Evolutionary conservation across 305 asterid genomes (phyloP).

Genomic region (Plantago rigida): DNA sequence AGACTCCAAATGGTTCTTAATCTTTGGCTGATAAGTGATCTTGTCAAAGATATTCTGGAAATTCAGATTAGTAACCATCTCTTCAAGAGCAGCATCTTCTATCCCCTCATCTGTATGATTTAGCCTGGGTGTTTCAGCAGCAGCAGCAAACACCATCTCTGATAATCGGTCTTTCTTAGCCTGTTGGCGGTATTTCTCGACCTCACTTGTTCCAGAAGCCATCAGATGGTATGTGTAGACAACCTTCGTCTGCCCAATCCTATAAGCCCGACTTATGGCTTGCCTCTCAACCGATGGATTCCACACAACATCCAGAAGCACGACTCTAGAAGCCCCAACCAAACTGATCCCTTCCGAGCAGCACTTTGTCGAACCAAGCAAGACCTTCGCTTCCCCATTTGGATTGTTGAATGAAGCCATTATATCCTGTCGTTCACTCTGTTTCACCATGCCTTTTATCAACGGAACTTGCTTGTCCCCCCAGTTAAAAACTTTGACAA

Average conservation of each 20-base stretch:
- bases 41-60: background rate
- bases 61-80: background rate
- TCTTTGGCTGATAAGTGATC: background rate
- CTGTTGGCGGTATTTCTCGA: background rate
- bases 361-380: background rate
- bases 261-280: constrained; percentile 1
- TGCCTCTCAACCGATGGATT: background rate
- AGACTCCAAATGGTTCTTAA: too few species aligned
- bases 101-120: background rate
- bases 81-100: background rate
- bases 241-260: constrained; percentile 20
- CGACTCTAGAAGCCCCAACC: constrained; percentile 4
- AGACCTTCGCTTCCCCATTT: background rate
- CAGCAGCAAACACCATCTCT: background rate
- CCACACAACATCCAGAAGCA: constrained; percentile 3
- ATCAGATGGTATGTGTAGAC: constrained; percentile 17
- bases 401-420: background rate
- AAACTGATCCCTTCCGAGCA: background rate
- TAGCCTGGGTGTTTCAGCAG: background rate
- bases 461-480: background rate
- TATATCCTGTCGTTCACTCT: background rate
- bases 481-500: background rate
- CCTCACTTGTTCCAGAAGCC: background rate
- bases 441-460: background rate
- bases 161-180: background rate